Evolutionary conservation across 805 yeast genomes (phyloP), one percentile per base, ranked within the genome.

Genomic region (Zygotorulaspora sp.): DNA sequence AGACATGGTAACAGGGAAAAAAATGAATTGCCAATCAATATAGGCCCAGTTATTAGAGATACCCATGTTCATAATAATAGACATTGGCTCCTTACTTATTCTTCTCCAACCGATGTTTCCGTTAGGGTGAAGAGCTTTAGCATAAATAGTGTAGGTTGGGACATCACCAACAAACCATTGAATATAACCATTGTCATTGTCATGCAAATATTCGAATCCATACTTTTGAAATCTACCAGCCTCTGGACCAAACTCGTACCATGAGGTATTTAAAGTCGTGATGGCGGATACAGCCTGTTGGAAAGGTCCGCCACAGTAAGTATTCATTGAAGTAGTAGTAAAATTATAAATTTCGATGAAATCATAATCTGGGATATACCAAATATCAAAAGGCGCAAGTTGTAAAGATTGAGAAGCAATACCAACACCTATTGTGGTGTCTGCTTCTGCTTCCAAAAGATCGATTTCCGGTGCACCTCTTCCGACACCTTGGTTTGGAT

Each of bases 381-480:
- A 90, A 47, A 88, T 80, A 63, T 90, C 97, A 58, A 78, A 78
- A 7, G 97, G 97, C 12, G 97, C 97, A 45, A 87, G 66, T 69
- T 90, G 97, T 56, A 82, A 63, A 3, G 97, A 87, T 63, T 90
- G 98, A 3, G 97, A 86, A 1, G 89, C 96, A 29, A 81, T 75
- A 50, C 92, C 92, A 10, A 63, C 66, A 36, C 72, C 72, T 14
- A 69, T 38, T 10, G 60, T 67, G 2, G 81, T 69, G 45, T 77
- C 79, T 17, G 78, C 75, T 49, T 86, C 88, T 47, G 82, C 96
- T 74, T 90, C 97, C 36, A 90, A 60, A 30, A 80, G 78, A 76
- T 90, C 97, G 51, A 90, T 86, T 70, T 88, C 97, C 7, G 96
- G 96, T 0, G 96, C 95, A 36, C 96, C 96, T 62, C 97, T 78